Evolutionary conservation across 148 eudicot species (phyloP).

Genomic region (Camellia japonica): DNA sequence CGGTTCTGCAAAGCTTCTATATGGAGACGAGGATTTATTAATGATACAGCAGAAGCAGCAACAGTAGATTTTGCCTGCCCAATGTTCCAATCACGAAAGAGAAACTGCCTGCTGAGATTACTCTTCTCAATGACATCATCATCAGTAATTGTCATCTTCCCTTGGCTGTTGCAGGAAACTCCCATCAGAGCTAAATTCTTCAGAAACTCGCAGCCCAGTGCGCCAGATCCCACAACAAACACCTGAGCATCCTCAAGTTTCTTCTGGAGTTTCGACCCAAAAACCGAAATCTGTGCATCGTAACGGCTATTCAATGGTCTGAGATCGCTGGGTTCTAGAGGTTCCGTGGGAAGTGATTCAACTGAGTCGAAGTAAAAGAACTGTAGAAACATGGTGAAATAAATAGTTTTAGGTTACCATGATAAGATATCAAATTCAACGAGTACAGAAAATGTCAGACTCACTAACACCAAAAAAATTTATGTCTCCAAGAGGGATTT

Average conservation of each 20-base stretch:
- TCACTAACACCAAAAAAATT: background rate
- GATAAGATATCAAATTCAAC: constrained; percentile 8
- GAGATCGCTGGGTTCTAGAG: constrained; percentile 57
- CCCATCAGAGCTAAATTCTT: constrained; percentile 95
- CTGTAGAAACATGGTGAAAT: constrained; percentile 35
- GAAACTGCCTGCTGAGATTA: constrained; percentile 87
- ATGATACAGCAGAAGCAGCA: constrained; percentile 78
- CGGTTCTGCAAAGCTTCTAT: constrained; percentile 90
- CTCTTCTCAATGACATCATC: constrained; percentile 96
- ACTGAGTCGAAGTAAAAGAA: constrained; percentile 93
- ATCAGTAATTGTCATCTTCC: constrained; percentile 80
- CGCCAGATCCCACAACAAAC: constrained; percentile 92
- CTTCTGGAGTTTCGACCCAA: constrained; percentile 82
- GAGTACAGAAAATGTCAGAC: background rate
- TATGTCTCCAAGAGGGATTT: background rate
- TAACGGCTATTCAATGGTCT: constrained; percentile 74
- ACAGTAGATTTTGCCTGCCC: constrained; percentile 96
- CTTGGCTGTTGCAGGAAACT: constrained; percentile 62
- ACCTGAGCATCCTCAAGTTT: constrained; percentile 70
- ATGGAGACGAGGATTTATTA: constrained; percentile 56
- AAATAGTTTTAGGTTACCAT: constrained; percentile 3
- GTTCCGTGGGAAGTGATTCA: constrained; percentile 83
- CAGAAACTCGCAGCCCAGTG: constrained; percentile 89
- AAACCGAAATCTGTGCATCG: constrained; percentile 93
- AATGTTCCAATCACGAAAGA: constrained; percentile 95